phyloP scores from a whole-genome alignment of 129 eudicot genomes.

The Dittrichia graveolens region DNA sequence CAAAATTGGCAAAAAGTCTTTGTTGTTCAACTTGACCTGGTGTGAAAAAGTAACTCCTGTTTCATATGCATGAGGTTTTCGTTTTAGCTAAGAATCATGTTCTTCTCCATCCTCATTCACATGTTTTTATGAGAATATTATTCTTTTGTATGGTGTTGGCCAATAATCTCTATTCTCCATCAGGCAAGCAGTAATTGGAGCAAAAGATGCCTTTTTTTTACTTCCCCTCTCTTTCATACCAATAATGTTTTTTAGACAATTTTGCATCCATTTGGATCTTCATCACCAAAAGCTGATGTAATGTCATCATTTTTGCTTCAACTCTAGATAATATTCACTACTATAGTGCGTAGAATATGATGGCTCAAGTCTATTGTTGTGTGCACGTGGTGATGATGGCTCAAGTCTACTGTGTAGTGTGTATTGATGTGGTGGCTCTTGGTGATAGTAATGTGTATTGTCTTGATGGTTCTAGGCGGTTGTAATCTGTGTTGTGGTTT shows the following conservation, averaged over 20 bases:
- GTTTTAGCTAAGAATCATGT: conserved; percentile 63
- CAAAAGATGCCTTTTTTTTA: conserved; percentile 22
- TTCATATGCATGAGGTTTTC: too few species aligned
- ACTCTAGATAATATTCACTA: conserved; percentile 34
- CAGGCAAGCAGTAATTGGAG: conserved; percentile 19
- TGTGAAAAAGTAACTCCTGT: neutral
- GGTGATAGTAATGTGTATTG: conserved; percentile 35
- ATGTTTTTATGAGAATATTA: conserved; percentile 35
- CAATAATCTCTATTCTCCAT: conserved; percentile 36
- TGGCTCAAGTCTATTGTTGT: conserved; percentile 39
- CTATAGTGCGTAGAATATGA: conserved; percentile 36
- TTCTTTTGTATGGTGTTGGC: conserved; percentile 25
- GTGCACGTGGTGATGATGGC: conserved; percentile 30
- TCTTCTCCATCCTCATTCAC: conserved; percentile 37
- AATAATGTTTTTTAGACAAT: conserved; percentile 63
- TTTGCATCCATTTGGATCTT: conserved; percentile 89
- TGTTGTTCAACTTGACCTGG: neutral
- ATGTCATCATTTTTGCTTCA: conserved; percentile 51
- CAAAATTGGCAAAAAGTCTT: neutral
- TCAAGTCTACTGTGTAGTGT: conserved; percentile 35
- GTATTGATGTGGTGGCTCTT: conserved; percentile 42
- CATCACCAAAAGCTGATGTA: conserved; percentile 72
- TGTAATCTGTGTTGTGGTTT: too few species aligned
- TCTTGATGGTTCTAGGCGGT: too few species aligned
- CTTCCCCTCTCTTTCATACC: too few species aligned